Evolutionary conservation across 768 basidiomycete genomes (phyloP).

Genomic region (Boletus reticulatus): DNA sequence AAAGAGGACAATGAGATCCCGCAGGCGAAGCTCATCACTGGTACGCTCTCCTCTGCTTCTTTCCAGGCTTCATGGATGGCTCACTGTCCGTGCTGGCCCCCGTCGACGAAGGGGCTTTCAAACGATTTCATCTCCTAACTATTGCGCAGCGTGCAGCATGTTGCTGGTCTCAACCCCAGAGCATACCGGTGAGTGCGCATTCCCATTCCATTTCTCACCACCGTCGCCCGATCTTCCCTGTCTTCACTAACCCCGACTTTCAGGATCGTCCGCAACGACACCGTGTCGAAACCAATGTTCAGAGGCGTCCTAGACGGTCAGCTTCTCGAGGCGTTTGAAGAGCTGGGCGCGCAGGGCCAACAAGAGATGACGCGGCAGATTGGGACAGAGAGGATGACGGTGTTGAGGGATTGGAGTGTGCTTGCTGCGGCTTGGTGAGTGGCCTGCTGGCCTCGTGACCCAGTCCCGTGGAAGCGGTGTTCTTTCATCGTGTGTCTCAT

Average conservation of each 20-base stretch:
- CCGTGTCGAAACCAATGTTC: slow-evolving; percentile 75
- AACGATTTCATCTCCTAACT: slow-evolving; percentile 85
- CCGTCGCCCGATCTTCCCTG: too few relatives aligned
- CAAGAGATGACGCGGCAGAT: slow-evolving; percentile 86
- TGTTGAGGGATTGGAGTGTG: slow-evolving; percentile 65
- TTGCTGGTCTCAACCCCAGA: slow-evolving; percentile 89
- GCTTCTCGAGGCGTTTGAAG: slow-evolving; percentile 71
- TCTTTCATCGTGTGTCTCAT: too few relatives aligned
- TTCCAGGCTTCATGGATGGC: slow-evolving; percentile 74
- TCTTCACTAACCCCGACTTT: not conserved
- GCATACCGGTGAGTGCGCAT: slow-evolving; percentile 67
- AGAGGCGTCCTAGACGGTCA: slow-evolving; percentile 88
- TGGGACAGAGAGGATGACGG: slow-evolving; percentile 66
- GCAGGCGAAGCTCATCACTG: slow-evolving; percentile 75
- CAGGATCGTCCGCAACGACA: slow-evolving; percentile 88
- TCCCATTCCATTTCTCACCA: too few relatives aligned
- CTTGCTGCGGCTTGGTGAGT: slow-evolving; percentile 58
- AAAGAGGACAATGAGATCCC: slow-evolving; percentile 75
- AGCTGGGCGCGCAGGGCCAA: slow-evolving; percentile 74
- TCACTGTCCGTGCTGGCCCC: slow-evolving; percentile 74
- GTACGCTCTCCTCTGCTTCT: slow-evolving; percentile 37
- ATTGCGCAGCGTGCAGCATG: slow-evolving; percentile 86
- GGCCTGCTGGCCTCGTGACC: too few relatives aligned
- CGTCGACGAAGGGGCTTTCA: slow-evolving; percentile 75
- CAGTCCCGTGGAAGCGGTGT: too few relatives aligned